Conservation (phyloP, 441 rosid species). For the Jatropha multifida region DNA sequence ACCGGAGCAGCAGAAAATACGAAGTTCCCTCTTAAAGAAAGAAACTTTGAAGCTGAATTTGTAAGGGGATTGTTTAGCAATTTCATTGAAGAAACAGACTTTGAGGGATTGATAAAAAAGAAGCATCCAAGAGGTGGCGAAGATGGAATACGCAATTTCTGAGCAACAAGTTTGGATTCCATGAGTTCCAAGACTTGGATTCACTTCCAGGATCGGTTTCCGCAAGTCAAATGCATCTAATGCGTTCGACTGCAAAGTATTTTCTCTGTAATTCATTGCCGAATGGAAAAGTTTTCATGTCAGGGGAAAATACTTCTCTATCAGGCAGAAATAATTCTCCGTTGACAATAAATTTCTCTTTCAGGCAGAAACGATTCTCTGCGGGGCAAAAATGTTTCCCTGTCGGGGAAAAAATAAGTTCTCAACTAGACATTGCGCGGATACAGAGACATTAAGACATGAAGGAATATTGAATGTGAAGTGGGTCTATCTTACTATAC, state of each 20-base stretch:
- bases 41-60: neutral
- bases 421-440: too few relatives aligned
- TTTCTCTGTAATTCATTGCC: too few relatives aligned
- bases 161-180: constrained; percentile 21
- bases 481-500: constrained; percentile 4
- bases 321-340: too few relatives aligned
- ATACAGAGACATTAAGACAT: neutral
- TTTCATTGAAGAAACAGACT: constrained; percentile 12
- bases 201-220: neutral
- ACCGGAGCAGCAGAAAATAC: constrained; percentile 12
- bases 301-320: too few relatives aligned
- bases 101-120: neutral
- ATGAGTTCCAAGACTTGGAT: neutral
- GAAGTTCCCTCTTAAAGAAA: constrained; percentile 12
- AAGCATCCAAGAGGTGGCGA: constrained; percentile 5
- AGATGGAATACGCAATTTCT: constrained; percentile 4
- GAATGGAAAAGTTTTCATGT: too few relatives aligned
- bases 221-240: neutral
- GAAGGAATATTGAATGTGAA: neutral
- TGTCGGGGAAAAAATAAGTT: too few relatives aligned
- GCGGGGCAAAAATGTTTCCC: too few relatives aligned
- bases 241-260: neutral
- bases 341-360: too few relatives aligned
- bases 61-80: constrained; percentile 4
- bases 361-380: too few relatives aligned